Conservation (phyloP, 78 protist species). For the Polysphondylium violaceum region DNA sequence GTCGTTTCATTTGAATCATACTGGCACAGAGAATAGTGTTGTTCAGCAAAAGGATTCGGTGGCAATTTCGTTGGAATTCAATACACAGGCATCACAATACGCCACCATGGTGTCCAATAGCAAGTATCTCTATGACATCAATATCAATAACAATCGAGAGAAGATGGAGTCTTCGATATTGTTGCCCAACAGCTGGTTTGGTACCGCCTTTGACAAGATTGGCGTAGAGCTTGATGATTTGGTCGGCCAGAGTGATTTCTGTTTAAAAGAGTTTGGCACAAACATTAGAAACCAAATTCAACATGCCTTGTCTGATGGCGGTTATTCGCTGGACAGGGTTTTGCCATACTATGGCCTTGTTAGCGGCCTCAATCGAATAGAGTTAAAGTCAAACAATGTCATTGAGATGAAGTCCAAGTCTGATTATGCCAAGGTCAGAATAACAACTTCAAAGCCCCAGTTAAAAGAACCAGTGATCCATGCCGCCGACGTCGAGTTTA, state of each 20-base stretch:
- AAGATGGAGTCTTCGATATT: background rate
- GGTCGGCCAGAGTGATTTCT: background rate
- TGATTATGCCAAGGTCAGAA: background rate
- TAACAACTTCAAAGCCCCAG: background rate
- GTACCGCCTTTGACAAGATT: constrained; percentile 1
- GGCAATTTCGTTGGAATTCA: background rate
- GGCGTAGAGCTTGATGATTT: background rate
- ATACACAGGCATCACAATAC: background rate
- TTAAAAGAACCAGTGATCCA: constrained; percentile 26
- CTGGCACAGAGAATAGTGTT: too few relatives aligned
- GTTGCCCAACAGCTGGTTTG: background rate
- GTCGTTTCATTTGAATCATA: too few relatives aligned
- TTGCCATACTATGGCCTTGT: constrained; percentile 8
- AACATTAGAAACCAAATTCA: constrained; percentile 19
- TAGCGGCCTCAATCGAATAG: background rate
- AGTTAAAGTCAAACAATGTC: background rate
- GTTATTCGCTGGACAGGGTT: background rate
- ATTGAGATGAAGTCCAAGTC: constrained; percentile 6
- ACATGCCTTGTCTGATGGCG: background rate
- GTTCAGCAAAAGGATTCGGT: too few relatives aligned
- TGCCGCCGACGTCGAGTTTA: background rate
- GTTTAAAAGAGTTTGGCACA: background rate
- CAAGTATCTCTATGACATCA: too few relatives aligned
- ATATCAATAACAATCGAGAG: background rate
- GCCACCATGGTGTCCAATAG: background rate